Base-by-base conservation (phyloP, 169 alveolate genomes). In the Plasmodium malariae region DNA sequence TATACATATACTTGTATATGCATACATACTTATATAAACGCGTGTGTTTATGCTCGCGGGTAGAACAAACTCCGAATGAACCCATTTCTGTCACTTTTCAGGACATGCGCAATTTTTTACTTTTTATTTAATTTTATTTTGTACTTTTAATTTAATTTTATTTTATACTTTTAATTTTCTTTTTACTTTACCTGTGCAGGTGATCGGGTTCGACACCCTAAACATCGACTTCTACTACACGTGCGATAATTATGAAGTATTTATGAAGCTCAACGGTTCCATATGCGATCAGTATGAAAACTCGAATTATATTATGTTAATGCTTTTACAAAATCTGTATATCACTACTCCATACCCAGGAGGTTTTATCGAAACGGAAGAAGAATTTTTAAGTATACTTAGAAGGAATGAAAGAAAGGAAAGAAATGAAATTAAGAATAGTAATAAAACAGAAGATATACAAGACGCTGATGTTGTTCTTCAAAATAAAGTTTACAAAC, bases 261-360 rank as follows among this genome's bases (percentile, higher is more conserved):
- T 67, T n/a, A 80, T 80, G 90, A 80, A 80, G 7, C 12, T 80
- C n/a, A 80, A 32, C 2, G 90, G 90, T 5, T 67, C 71, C 11
- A 80, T 80, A 80, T 5, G 71, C 32, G 90, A 80, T 5, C 90
- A 80, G 24, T 80, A 80, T 80, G 90, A 80, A 67, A 80, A 80
- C 67, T 63, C 85, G 0, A 57, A 80, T 59, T 67, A 80, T 71
- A 67, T 80, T 17, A 80, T 80, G 90, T 19, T 80, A 59, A 67
- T 65, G 73, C 85, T 80, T 49, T 49, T 80, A n/a, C 90, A 80
- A 34, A 80, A 26, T 37, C 67, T 80, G 51, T 80, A 80, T 71
- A 67, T 80, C 9, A 80, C 90, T 45, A 80, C 90, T 4, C 90
- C 90, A 0, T 80, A 80, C 49, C 90, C 90, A 11, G 83, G 90